A percentile compares a stretch with the other conserved stretches of the same genome.
Evolutionary conservation across 768 basidiomycete species (phyloP).

Genomic region (Boletellus emodensis): DNA sequence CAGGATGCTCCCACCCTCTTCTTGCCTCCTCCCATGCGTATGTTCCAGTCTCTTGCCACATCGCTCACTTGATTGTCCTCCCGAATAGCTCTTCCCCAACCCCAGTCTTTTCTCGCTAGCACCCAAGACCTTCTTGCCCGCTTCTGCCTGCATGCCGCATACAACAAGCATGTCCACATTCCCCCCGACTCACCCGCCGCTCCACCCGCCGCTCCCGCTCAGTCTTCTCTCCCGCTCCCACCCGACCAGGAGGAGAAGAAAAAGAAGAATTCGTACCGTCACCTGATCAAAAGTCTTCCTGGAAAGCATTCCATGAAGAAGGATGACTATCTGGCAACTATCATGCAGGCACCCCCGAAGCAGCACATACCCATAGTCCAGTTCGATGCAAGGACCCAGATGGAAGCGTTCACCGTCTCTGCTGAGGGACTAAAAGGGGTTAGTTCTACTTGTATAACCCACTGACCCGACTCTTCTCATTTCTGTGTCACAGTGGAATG

Average conservation of each 20-base stretch:
- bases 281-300: conserved; percentile 71
- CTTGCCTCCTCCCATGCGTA: conserved; percentile 33
- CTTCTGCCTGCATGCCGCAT: conserved; percentile 68
- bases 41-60: conserved; percentile 8
- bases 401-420: conserved; percentile 70
- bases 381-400: conserved; percentile 65
- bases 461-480: conserved; percentile 9
- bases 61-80: conserved; percentile 14
- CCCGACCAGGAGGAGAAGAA: conserved; percentile 57
- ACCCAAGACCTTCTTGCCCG: conserved; percentile 77
- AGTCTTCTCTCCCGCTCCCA: conserved; percentile 43
- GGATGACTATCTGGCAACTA: conserved; percentile 63
- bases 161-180: conserved; percentile 77
- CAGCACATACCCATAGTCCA: conserved; percentile 58
- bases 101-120: conserved; percentile 51
- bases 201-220: conserved; percentile 28
- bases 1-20: conserved; percentile 23
- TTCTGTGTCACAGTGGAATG: conserved; percentile 55
- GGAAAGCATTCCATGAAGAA: conserved; percentile 82
- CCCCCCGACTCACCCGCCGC: conserved; percentile 24
- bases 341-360: conserved; percentile 68
- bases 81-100: conserved; percentile 30
- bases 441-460: conserved; percentile 30
- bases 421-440: conserved; percentile 72
- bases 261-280: conserved; percentile 73